Evolutionary conservation across 805 yeast genomes (phyloP), one percentile per base, ranked within the genome.

Genomic region (Maudiozyma saulgeensis): DNA sequence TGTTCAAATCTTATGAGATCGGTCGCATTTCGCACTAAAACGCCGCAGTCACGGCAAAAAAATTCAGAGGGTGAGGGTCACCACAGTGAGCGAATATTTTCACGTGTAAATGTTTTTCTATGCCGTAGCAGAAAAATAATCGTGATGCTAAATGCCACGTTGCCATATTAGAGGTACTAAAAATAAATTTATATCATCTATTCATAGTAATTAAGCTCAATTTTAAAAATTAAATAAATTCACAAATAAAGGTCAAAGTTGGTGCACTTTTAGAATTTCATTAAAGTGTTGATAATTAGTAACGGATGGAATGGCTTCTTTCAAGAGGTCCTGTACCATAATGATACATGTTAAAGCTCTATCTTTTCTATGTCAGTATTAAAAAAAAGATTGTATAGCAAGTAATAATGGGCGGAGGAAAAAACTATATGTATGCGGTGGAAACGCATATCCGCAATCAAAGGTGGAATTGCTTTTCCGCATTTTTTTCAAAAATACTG

Each of bases 41-140:
- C 16, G 32, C 43, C 43, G 19, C 31, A 41, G 43, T 7, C 18
- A 41, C 32, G n/a, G n/a, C 32, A 8, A 5, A 23, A 23, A 23
- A 23, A 23, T 23, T 23, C 4, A 6, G 15, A 25, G 43, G 25
- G 43, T 9, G 43, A 12, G 32, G 32, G 32, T 18, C 41, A 38
- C 43, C 43, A 41, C 43, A 41, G 43, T 41, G 31, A 25, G 43
- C 43, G 43, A 41, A 41, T 41, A 41, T 41, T 41, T 41, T 41
- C 43, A 39, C 43, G 43, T 41, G 43, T 12, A 25, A 35, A 35
- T 15, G 16, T 35, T 35, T 35, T 35, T 35, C 38, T 35, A 35
- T 35, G 38, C 38, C 38, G 38, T 35, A 35, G 6, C 32, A 35
- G 18, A n/a, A 35, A 35, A 35, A n/a, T 35, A 35, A n/a, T 35